Evolutionary conservation across 768 basidiomycete species (phyloP).

Genomic region (Boletus speciosus): DNA sequence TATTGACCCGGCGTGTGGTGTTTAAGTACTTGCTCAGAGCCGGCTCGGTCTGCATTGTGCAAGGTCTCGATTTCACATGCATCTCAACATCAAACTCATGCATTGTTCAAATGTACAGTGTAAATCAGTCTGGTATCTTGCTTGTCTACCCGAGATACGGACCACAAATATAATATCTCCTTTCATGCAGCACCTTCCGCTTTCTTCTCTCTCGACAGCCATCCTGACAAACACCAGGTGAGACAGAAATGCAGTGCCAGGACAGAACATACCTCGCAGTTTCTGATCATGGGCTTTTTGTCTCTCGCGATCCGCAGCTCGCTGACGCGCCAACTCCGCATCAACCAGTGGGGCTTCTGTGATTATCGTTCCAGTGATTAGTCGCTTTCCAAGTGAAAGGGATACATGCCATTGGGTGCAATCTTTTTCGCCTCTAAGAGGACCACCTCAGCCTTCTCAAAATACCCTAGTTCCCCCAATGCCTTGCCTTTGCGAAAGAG

Average conservation of each 20-base stretch:
- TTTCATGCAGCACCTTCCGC: conserved; percentile 8
- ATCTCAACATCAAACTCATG: neutral
- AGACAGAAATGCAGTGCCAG: neutral
- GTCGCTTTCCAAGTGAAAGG: neutral
- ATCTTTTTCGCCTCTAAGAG: conserved; percentile 63
- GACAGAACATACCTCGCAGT: conserved; percentile 55
- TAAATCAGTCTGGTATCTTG: conserved; percentile 19
- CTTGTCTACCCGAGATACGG: neutral
- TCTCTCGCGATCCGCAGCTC: conserved; percentile 60
- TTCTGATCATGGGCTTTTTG: conserved; percentile 65
- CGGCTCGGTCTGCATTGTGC: neutral
- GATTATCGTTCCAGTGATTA: neutral
- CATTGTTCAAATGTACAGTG: conserved; percentile 8
- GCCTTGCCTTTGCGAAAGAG: conserved; percentile 81
- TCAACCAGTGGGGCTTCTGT: conserved; percentile 57
- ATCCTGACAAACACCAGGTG: conserved; percentile 20
- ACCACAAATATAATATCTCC: neutral
- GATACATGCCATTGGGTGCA: conserved; percentile 51
- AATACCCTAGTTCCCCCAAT: conserved; percentile 69
- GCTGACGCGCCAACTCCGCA: conserved; percentile 62
- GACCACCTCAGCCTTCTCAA: conserved; percentile 66
- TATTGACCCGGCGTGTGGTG: neutral
- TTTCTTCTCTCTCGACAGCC: conserved; percentile 33
- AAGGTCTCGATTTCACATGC: conserved; percentile 5
- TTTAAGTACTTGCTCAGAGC: conserved; percentile 2